A percentile compares a stretch with the other conserved stretches of the same genome.
Conservation (phyloP, 176 grass and related monocot species). For the Eremochloa ophiuroides region DNA sequence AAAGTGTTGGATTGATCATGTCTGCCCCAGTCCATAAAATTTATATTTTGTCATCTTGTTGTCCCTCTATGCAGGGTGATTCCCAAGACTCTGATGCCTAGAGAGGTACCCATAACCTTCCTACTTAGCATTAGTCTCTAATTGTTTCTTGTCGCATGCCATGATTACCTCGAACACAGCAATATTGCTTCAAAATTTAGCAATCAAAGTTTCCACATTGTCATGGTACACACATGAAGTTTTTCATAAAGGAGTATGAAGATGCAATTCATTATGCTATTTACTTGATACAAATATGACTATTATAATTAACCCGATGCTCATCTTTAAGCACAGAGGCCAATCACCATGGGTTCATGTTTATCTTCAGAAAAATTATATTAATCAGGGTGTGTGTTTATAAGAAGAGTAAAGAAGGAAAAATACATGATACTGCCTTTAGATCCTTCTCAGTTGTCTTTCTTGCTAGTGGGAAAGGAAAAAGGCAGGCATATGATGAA, state of each 20-base stretch:
- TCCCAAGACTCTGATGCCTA: slow-evolving; percentile 59
- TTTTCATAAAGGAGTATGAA: not conserved
- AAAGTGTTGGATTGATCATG: slow-evolving; percentile 17
- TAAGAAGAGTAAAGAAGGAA: not conserved
- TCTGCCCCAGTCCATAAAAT: not conserved
- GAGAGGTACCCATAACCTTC: slow-evolving; percentile 40
- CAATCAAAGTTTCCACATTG: not conserved
- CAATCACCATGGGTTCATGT: not conserved
- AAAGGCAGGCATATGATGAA: slow-evolving; percentile 27
- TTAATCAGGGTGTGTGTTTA: not conserved
- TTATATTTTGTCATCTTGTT: slow-evolving; percentile 26
- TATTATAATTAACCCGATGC: not conserved
- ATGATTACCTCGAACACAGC: not conserved
- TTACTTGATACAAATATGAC: not conserved
- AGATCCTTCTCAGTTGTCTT: slow-evolving; percentile 27
- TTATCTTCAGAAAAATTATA: slow-evolving; percentile 10
- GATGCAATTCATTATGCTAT: not conserved
- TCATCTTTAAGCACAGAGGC: not conserved
- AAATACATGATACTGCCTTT: not conserved
- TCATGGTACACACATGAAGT: not conserved
- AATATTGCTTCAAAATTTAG: not conserved
- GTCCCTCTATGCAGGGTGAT: slow-evolving; percentile 47
- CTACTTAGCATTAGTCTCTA: not conserved
- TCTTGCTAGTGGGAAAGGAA: slow-evolving; percentile 21
- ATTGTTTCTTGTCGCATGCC: not conserved